Base-by-base conservation (phyloP, 208 protist genomes). In the Polymyxa betae region DNA sequence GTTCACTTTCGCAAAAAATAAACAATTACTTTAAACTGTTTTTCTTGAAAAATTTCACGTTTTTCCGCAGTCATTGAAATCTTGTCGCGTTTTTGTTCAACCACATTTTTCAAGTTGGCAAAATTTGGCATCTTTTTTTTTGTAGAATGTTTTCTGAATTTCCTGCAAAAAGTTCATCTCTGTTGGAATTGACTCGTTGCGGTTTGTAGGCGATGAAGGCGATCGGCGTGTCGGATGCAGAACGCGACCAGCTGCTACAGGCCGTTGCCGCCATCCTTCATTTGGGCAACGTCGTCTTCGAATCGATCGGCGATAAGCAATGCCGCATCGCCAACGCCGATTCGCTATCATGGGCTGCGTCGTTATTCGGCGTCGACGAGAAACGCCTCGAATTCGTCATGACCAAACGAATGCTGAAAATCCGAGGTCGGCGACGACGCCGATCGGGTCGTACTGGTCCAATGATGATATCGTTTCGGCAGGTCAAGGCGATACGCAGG, bases 271-370 rank as follows among this genome's bases (percentile, higher is more conserved):
- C 52, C 20, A 88, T 90, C 29, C 60, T 90, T 0, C 89, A 90
- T 64, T 20, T 90, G 35, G 89, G 89, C 40, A 90, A 90, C n/a
- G 89, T 90, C 38, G 68, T 45, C 0, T 90, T 90, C 20, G 41
- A 90, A 32, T n/a, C 52, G 52, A 89, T n/a, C 1, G 46, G 88
- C 16, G 89, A 90, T 32, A 64, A 77, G 32, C 54, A 90, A 40
- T 90, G 89, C 72, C 38, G 10, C 5, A 38, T 90, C 16, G 16
- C 44, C 60, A 66, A 68, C 44, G 12, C 52, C 12, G 12, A 45
- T 10, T 88, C 24, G 1, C 45, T 90, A 29, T 0, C 10, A 68
- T 77, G 54, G 52, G 89, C 41, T 12, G 89, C 89, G 24, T 29
- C 32, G 12, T n/a, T 90, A 29, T 64, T 90, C 40, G 45, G 68